phyloP scores from a whole-genome alignment of 148 eudicot genomes.

The Gaultheria prostrata region DNA sequence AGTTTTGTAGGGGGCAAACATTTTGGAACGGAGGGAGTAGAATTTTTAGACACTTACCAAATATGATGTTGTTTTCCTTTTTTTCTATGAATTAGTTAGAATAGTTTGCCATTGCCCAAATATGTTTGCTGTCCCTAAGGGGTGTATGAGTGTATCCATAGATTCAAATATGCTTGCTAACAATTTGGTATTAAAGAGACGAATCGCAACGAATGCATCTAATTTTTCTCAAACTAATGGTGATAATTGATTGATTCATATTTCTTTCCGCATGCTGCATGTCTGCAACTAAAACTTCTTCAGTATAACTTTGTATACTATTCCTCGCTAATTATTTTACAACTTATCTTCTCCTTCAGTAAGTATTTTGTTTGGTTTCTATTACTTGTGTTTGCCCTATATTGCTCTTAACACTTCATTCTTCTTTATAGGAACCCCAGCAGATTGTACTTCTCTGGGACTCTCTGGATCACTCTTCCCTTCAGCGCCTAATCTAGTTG shows the following conservation, averaged over 20 bases:
- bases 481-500: slow-evolving; percentile 75
- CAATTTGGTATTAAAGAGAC: background rate
- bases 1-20: no score
- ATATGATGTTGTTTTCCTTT: background rate
- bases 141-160: background rate
- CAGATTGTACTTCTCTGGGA: slow-evolving; percentile 91
- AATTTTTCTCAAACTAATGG: background rate
- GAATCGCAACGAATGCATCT: background rate
- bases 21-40: no score
- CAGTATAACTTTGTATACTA: background rate
- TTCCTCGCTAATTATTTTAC: background rate
- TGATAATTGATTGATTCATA: background rate
- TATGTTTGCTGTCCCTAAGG: background rate
- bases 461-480: slow-evolving; percentile 71
- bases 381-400: background rate
- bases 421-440: slow-evolving; percentile 76
- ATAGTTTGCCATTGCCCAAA: background rate
- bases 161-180: background rate
- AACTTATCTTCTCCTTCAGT: background rate
- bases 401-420: background rate
- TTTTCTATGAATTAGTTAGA: background rate
- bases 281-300: background rate
- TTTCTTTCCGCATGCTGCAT: background rate
- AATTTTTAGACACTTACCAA: slow-evolving; percentile 1
- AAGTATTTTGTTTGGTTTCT: background rate